Evolutionary conservation across 306 rosid genomes (phyloP).

Genomic region (Pyrus pyrifolia): DNA sequence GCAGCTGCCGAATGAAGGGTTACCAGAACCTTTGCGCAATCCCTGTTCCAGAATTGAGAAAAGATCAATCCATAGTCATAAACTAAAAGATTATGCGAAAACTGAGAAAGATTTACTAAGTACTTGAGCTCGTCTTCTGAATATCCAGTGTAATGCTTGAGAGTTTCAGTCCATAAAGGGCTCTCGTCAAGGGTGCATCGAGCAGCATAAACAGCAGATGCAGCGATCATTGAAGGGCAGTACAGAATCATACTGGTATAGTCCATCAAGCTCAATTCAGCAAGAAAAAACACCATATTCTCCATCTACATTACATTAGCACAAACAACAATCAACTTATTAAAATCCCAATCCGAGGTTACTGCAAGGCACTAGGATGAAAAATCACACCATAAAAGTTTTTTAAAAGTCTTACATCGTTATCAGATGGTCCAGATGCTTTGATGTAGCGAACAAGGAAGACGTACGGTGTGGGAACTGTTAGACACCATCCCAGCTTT

Average conservation of each 20-base stretch:
- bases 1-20: conserved; percentile 45
- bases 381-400: not conserved
- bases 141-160: conserved; percentile 74
- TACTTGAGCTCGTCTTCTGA: conserved; percentile 65
- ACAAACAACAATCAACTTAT: not conserved
- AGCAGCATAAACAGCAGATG: conserved; percentile 80
- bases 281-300: conserved; percentile 64
- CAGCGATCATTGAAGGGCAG: conserved; percentile 71
- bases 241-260: conserved; percentile 34
- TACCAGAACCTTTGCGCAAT: conserved; percentile 51
- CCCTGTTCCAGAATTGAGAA: conserved; percentile 31
- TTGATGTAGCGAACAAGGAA: conserved; percentile 75
- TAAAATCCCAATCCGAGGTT: not conserved
- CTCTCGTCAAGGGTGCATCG: conserved; percentile 46
- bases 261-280: conserved; percentile 68
- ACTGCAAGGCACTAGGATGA: not conserved
- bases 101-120: not conserved
- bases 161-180: conserved; percentile 70
- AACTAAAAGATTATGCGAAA: not conserved
- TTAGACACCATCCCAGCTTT: conserved; percentile 62
- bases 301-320: conserved; percentile 45
- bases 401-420: conserved; percentile 37
- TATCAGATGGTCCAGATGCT: conserved; percentile 53
- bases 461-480: conserved; percentile 84
- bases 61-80: not conserved